Evolutionary conservation across 73 alveolate genomes (phyloP).

Genomic region (Paramecium caudatum): DNA sequence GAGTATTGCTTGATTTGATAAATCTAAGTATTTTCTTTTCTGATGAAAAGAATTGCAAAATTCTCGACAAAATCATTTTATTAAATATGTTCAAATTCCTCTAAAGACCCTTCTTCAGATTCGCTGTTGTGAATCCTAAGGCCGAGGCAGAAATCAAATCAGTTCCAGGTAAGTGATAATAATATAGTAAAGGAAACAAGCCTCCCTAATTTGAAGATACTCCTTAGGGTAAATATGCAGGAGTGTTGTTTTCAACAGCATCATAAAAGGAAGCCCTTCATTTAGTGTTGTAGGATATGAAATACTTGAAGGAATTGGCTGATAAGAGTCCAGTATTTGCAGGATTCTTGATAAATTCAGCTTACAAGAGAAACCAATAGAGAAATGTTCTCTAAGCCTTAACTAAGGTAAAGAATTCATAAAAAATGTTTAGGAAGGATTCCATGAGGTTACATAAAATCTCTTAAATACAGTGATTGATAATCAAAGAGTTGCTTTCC

Average conservation of each 20-base stretch:
- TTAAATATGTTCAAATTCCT: constrained; percentile 31
- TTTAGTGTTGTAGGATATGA: constrained; percentile 82
- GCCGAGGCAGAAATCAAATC: constrained; percentile 64
- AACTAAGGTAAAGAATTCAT: constrained; percentile 29
- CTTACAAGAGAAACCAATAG: constrained; percentile 72
- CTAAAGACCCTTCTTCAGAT: constrained; percentile 28
- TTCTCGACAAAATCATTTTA: constrained; percentile 39
- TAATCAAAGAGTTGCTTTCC: constrained; percentile 81
- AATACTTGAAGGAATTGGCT: constrained; percentile 76
- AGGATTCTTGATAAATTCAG: constrained; percentile 75
- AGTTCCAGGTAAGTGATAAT: constrained; percentile 10
- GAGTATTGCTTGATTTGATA: neutral
- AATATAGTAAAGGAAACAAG: constrained; percentile 3
- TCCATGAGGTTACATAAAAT: constrained; percentile 77
- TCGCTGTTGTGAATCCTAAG: neutral
- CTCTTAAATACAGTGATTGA: constrained; percentile 82
- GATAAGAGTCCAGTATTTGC: constrained; percentile 76
- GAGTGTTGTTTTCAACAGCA: constrained; percentile 87
- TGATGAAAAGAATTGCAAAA: constrained; percentile 1
- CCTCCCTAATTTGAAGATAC: constrained; percentile 85
- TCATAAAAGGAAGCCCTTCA: constrained; percentile 77
- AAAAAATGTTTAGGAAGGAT: constrained; percentile 64
- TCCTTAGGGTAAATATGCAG: constrained; percentile 85
- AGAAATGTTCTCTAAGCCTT: constrained; percentile 78
- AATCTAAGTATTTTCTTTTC: constrained; percentile 41